These are phyloP conservation scores for Coelastrella sp. DNA, from an alignment of 139 green algal genomes.

Conservation along the genomic window DNA sequence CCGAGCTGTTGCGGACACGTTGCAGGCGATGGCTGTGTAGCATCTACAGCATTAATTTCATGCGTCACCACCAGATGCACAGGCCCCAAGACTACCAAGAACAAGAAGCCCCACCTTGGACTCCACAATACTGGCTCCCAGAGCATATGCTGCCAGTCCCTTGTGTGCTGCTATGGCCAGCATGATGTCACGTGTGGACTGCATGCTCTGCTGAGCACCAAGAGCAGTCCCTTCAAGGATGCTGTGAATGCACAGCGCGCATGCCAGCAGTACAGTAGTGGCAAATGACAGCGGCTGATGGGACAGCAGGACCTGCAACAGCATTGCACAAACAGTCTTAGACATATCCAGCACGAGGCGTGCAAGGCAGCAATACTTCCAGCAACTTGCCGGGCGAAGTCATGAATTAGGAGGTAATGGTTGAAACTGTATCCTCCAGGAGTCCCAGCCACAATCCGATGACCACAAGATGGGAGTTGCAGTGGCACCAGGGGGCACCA, in stretches of 20 bases:
- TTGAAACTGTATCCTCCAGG: neutral
- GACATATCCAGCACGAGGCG: neutral
- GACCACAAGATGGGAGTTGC: too few relatives aligned
- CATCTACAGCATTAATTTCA: too few relatives aligned
- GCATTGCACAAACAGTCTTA: neutral
- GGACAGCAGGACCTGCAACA: slow-evolving; percentile 47
- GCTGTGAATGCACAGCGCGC: slow-evolving; percentile 86
- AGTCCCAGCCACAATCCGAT: too few relatives aligned
- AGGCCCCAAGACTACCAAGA: too few relatives aligned
- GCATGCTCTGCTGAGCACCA: slow-evolving; percentile 78
- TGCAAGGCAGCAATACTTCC: neutral
- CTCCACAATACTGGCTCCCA: slow-evolving; percentile 84
- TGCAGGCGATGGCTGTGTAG: too few relatives aligned
- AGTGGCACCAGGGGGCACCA: too few relatives aligned
- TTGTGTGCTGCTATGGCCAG: slow-evolving; percentile 86
- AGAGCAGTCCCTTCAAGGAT: slow-evolving; percentile 86
- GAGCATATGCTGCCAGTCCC: slow-evolving; percentile 86
- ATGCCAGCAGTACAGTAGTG: slow-evolving; percentile 82
- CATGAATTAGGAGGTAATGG: neutral
- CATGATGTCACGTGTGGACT: slow-evolving; percentile 83
- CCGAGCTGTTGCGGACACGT: too few relatives aligned
- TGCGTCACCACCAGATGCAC: too few relatives aligned
- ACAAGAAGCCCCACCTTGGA: slow-evolving; percentile 30
- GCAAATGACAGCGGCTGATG: slow-evolving; percentile 70
- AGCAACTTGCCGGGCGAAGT: too few relatives aligned